These are phyloP conservation scores for Barnettozyma sp. DNA, from an alignment of 805 yeast genomes.

Conservation along the genomic window DNA sequence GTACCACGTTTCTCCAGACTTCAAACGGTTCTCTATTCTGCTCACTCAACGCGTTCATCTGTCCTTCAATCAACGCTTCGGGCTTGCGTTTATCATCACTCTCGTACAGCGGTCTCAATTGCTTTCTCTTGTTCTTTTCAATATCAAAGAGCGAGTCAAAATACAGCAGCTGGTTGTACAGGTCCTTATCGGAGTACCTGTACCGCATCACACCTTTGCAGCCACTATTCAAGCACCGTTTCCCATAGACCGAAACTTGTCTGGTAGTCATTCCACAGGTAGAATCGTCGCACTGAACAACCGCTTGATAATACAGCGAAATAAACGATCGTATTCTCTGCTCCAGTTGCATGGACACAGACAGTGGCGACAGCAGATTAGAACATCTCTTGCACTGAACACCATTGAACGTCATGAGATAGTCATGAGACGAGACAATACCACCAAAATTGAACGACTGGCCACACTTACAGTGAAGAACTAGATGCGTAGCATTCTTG, in stretches of 20 bases:
- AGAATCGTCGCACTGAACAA: constrained; percentile 79
- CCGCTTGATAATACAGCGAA: constrained; percentile 75
- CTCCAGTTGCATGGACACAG: constrained; percentile 69
- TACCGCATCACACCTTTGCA: constrained; percentile 78
- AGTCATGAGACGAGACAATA: constrained; percentile 53
- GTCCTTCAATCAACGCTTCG: constrained; percentile 35
- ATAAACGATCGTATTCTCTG: constrained; percentile 61
- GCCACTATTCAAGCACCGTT: constrained; percentile 57
- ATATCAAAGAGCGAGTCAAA: constrained; percentile 74
- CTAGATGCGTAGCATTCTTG: constrained; percentile 50
- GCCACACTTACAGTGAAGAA: constrained; percentile 58
- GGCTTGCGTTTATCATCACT: constrained; percentile 30
- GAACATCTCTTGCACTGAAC: constrained; percentile 61
- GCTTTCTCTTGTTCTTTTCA: constrained; percentile 58
- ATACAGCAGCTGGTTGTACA: constrained; percentile 82
- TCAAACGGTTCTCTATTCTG: constrained; percentile 64
- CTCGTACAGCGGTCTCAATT: constrained; percentile 47
- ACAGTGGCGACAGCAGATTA: constrained; percentile 41
- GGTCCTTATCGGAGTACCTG: constrained; percentile 66
- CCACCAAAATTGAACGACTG: constrained; percentile 66
- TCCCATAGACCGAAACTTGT: constrained; percentile 85
- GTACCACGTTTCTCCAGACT: constrained; percentile 49
- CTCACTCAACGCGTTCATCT: constrained; percentile 67
- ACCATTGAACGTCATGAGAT: constrained; percentile 61
- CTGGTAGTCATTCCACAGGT: constrained; percentile 77